phyloP scores from a whole-genome alignment of 163 green algal species.

The Coccomyxa subellipsoidea region DNA sequence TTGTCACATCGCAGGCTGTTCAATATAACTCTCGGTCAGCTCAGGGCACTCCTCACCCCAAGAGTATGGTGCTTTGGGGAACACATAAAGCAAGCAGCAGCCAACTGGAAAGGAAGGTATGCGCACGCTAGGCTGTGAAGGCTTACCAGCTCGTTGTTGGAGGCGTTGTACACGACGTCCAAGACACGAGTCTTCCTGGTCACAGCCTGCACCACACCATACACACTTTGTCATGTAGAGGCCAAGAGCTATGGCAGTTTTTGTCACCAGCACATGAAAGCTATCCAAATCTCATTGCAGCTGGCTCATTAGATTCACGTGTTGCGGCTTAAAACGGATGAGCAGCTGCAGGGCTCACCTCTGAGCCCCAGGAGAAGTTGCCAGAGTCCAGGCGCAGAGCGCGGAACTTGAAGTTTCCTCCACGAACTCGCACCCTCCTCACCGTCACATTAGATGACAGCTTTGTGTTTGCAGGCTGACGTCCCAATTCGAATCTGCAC shows the following conservation, averaged over 20 bases:
- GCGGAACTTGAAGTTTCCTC: conserved; percentile 98
- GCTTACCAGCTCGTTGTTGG: conserved; percentile 98
- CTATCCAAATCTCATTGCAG: no score
- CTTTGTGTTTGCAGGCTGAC: conserved; percentile 92
- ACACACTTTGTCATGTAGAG: background rate
- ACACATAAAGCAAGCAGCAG: background rate
- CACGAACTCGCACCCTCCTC: conserved; percentile 84
- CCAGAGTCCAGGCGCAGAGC: conserved; percentile 94
- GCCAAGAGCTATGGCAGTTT: no score
- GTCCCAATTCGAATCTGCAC: conserved; percentile 92
- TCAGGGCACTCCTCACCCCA: no score
- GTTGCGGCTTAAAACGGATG: no score
- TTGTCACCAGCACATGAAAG: no score
- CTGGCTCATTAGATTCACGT: no score
- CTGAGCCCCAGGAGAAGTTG: conserved; percentile 96
- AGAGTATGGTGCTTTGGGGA: no score
- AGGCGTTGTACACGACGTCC: conserved; percentile 99
- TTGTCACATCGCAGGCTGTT: no score
- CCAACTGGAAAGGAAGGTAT: background rate
- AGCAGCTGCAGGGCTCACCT: no score
- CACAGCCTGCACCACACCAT: conserved; percentile 56
- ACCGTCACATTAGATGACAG: conserved; percentile 89
- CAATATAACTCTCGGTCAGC: no score
- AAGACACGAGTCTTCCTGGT: conserved; percentile 94
- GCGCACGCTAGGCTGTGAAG: background rate